Conservation (phyloP, 2,329 filamentous ascomycete genomes). For the Claviceps citrina region DNA sequence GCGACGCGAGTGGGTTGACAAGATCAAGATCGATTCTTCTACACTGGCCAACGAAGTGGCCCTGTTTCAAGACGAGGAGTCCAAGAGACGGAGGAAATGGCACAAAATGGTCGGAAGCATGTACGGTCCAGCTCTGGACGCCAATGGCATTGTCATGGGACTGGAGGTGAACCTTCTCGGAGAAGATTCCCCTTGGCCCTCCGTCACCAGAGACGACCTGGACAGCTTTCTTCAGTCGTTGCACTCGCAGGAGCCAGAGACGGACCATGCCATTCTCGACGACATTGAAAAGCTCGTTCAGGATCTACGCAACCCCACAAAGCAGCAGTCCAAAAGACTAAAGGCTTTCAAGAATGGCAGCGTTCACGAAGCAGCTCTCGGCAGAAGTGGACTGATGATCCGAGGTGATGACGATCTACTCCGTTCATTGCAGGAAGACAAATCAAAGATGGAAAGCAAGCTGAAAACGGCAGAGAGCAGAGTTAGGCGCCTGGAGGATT, state of each 20-base stretch:
- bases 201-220: constrained; percentile 59
- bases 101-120: constrained; percentile 67
- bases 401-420: constrained; percentile 77
- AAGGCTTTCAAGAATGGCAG: constrained; percentile 96
- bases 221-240: constrained; percentile 56
- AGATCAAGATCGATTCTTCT: constrained; percentile 74
- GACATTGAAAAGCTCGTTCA: constrained; percentile 64
- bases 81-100: constrained; percentile 79
- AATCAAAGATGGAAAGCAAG: constrained; percentile 55
- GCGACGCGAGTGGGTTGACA: constrained; percentile 80
- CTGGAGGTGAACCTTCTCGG: constrained; percentile 77
- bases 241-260: constrained; percentile 46
- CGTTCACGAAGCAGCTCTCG: constrained; percentile 75
- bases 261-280: constrained; percentile 48
- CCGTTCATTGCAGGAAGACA: constrained; percentile 67
- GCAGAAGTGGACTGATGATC: constrained; percentile 71
- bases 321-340: constrained; percentile 70
- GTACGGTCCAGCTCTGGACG: constrained; percentile 52
- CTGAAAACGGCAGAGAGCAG: constrained; percentile 76
- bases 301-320: constrained; percentile 68
- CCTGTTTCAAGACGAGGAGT: constrained; percentile 80
- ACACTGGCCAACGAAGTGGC: constrained; percentile 87
- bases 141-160: constrained; percentile 54
- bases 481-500: constrained; percentile 77
- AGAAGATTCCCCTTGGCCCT: constrained; percentile 67